These are phyloP conservation scores for Zea mays DNA, from an alignment of 176 grass and related monocot genomes.

Conservation along the genomic window Zm-B73-REFERENCE-NAM-5.0 NC_050098.1:190583501-190584000, in stretches of 20 bases:
- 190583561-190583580: constrained; percentile 8
- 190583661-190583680: constrained; percentile 3
- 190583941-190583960: constrained; percentile 78
- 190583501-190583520: constrained; percentile 19
- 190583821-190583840: constrained; percentile 53
- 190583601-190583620: constrained; percentile 23
- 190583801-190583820: constrained; percentile 62
- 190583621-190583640: not conserved
- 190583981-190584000: constrained; percentile 80
- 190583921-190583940: constrained; percentile 72
- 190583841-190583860: not conserved
- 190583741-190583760: constrained; percentile 81
- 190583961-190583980: constrained; percentile 76
- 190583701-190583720: not conserved
- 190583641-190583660: not conserved
- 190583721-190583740: constrained; percentile 26
- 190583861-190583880: constrained; percentile 28
- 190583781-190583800: constrained; percentile 92
- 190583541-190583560: not conserved
- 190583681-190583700: not conserved
- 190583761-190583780: constrained; percentile 91
- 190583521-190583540: not conserved
- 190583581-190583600: not conserved
- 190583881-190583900: constrained; percentile 14
- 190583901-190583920: constrained; percentile 92